phyloP scores from a whole-genome alignment of 2,329 filamentous ascomycete genomes.

The Exophiala viscosa region DNA sequence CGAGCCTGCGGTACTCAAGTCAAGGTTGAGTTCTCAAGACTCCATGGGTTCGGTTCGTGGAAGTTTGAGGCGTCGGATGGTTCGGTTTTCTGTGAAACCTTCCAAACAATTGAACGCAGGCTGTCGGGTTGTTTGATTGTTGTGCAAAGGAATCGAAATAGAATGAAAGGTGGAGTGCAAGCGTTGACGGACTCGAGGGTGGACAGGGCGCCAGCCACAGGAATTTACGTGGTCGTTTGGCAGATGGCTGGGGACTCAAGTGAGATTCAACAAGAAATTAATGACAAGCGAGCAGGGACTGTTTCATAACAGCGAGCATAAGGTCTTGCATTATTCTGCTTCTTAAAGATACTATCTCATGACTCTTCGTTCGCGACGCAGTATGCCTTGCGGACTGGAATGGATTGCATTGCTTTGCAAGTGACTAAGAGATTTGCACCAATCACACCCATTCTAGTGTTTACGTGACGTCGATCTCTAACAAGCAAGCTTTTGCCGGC shows the following conservation, averaged over 20 bases:
- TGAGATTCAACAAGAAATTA: background rate
- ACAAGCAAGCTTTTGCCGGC: background rate
- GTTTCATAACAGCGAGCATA: background rate
- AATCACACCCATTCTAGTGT: background rate
- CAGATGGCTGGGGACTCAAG: constrained; percentile 16
- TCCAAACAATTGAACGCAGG: background rate
- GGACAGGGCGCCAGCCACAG: constrained; percentile 24
- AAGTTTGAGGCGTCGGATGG: background rate
- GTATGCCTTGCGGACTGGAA: no score
- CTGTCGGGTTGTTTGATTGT: constrained; percentile 3
- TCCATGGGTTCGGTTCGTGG: background rate
- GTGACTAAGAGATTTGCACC: background rate
- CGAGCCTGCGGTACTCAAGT: background rate
- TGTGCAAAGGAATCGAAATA: constrained; percentile 7
- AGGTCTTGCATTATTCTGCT: no score
- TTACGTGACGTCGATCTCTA: background rate
- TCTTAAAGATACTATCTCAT: no score
- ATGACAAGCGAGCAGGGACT: background rate
- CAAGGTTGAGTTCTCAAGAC: background rate
- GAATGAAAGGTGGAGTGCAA: constrained; percentile 9
- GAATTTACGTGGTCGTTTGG: constrained; percentile 18
- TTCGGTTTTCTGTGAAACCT: background rate
- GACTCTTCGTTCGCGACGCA: no score
- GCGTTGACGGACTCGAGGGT: constrained; percentile 16
- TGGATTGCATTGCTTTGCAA: no score